Percentiles rank a stretch among this genome's conserved stretches.
These are phyloP conservation scores for Malus orientalis DNA, from an alignment of 306 rosid genomes.

Conservation along the genomic window DNA sequence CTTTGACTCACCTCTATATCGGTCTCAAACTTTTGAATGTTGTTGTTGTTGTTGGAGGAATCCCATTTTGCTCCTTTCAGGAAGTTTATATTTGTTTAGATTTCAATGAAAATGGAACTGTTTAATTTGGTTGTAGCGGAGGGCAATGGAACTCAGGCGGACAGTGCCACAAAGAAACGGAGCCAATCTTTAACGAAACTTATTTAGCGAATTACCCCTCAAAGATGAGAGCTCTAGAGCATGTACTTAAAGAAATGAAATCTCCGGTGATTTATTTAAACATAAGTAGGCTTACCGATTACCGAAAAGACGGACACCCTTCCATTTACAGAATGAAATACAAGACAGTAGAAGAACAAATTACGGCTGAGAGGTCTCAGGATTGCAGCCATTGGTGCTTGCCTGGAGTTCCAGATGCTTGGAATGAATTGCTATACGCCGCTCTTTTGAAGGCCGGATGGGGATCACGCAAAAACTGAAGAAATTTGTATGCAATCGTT, in stretches of 20 bases:
- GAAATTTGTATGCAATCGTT: not conserved
- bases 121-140: constrained; percentile 52
- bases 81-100: not conserved
- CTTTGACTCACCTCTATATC: not conserved
- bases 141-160: constrained; percentile 99
- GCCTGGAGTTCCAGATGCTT: constrained; percentile 65
- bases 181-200: constrained; percentile 55
- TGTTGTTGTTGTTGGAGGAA: not conserved
- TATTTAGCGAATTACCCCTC: constrained; percentile 57
- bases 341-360: constrained; percentile 28
- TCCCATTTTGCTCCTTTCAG: not conserved
- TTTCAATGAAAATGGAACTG: not conserved
- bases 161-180: constrained; percentile 69
- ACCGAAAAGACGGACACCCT: constrained; percentile 88
- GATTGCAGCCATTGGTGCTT: constrained; percentile 71
- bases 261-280: constrained; percentile 65
- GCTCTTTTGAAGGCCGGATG: constrained; percentile 27
- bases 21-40: not conserved
- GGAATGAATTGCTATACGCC: constrained; percentile 52
- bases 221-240: constrained; percentile 75
- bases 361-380: constrained; percentile 31
- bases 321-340: constrained; percentile 56
- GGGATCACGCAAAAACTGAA: constrained; percentile 20
- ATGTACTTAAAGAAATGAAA: constrained; percentile 57
- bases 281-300: constrained; percentile 80